phyloP scores from a whole-genome alignment of 2,329 filamentous ascomycete genomes.

The Fusarium nygamai region DNA sequence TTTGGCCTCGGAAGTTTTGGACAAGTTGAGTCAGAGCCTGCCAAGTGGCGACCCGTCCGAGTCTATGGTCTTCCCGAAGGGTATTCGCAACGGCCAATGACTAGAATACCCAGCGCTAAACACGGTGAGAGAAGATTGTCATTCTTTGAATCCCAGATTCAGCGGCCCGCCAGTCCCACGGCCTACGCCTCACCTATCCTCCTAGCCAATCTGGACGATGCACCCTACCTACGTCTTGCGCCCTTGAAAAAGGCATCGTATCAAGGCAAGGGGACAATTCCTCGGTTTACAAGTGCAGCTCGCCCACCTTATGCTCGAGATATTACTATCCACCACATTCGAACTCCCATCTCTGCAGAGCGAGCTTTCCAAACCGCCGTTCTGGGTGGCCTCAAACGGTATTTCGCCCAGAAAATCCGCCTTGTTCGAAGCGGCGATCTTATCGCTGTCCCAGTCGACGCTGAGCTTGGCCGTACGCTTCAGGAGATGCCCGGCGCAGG shows the following conservation, averaged over 20 bases:
- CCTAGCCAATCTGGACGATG: conserved; percentile 83
- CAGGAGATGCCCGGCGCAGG: conserved; percentile 74
- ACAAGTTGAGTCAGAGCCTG: conserved; percentile 63
- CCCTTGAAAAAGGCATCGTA: conserved; percentile 67
- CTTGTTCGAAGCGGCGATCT: conserved; percentile 89
- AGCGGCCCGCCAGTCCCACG: conserved; percentile 65
- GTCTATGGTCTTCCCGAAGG: conserved; percentile 89
- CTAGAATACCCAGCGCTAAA: conserved; percentile 67
- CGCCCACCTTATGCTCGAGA: conserved; percentile 73
- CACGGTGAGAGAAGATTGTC: conserved; percentile 64
- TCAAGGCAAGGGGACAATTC: conserved; percentile 61
- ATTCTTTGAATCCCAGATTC: conserved; percentile 75
- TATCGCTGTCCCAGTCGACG: conserved; percentile 89
- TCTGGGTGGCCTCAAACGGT: conserved; percentile 84
- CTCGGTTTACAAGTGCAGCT: conserved; percentile 64
- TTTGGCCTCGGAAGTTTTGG: conserved; percentile 74
- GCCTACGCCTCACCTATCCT: conserved; percentile 87
- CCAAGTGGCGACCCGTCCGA: conserved; percentile 82
- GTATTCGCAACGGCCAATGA: conserved; percentile 69
- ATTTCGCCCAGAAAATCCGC: conserved; percentile 85
- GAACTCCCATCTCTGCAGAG: conserved; percentile 89
- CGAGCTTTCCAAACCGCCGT: conserved; percentile 85
- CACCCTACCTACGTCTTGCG: conserved; percentile 81
- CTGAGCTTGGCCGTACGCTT: conserved; percentile 81
- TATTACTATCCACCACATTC: conserved; percentile 87